These are phyloP conservation scores for Taxawa tesnikishii DNA, from an alignment of 2,329 filamentous ascomycete species.

Conservation along the genomic window DNA sequence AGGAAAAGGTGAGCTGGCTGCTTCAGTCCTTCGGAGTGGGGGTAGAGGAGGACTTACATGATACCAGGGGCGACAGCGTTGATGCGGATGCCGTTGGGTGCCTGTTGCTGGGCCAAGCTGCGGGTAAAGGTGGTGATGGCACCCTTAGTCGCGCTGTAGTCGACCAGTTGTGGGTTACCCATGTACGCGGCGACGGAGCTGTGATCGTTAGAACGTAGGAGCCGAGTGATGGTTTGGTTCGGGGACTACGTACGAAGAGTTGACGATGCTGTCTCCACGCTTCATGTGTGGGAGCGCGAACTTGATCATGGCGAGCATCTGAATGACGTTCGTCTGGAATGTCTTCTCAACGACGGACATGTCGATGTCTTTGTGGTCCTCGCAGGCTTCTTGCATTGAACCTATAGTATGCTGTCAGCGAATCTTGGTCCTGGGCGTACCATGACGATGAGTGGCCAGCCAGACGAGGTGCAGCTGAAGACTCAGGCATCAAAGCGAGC, in stretches of 20 bases:
- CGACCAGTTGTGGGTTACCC: conserved; percentile 32
- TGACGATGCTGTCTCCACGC: conserved; percentile 41
- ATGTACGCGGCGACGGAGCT: conserved; percentile 34
- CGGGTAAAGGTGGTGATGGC: conserved; percentile 46
- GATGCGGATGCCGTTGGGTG: conserved; percentile 45
- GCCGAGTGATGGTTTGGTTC: not conserved
- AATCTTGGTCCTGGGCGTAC: no score
- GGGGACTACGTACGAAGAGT: conserved; percentile 34
- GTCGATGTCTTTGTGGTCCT: conserved; percentile 41
- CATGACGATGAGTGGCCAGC: no score
- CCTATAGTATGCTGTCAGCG: conserved; percentile 19
- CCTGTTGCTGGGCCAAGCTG: conserved; percentile 39
- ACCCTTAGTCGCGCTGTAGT: conserved; percentile 47
- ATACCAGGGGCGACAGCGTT: conserved; percentile 23
- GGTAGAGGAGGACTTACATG: conserved; percentile 10
- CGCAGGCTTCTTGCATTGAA: conserved; percentile 42
- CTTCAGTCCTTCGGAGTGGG: not conserved
- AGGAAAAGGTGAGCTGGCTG: not conserved
- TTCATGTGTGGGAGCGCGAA: conserved; percentile 44
- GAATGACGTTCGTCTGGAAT: conserved; percentile 45
- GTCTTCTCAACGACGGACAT: conserved; percentile 42
- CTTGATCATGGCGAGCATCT: conserved; percentile 49
- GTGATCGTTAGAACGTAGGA: not conserved
- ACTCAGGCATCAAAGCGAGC: no score
- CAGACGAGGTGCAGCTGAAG: no score